Base-by-base conservation (phyloP, 2,329 filamentous ascomycete genomes). In the Colletotrichum acutatum region DNA sequence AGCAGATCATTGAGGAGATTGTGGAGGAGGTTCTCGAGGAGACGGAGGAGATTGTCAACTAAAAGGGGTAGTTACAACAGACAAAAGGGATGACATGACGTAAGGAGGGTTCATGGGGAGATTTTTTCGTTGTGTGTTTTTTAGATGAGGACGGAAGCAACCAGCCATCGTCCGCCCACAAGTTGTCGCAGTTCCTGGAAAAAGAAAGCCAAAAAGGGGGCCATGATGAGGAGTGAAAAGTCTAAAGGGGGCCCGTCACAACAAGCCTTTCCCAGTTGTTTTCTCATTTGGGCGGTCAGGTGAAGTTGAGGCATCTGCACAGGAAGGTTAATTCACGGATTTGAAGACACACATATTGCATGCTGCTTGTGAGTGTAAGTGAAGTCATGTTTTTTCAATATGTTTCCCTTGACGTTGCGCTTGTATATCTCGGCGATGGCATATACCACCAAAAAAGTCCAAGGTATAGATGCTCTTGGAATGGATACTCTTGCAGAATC, bases 1-100 rank as follows among this genome's bases (percentile, higher is more conserved):
- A 94, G 76, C 87, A 90, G 79, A 91, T 97, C 75, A 95, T 98
- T 75, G 97, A 98, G 85, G 94, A 96, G 86, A 93, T 94, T 77
- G 91, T 94, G 76, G 93, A 95, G 84, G 95, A 98, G 86, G 96
- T 92, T 26, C 83, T 92, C 64, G 90, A 95, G 84, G 94, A 98
- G 90, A 93, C 88, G 71, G 97, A 98, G 88, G 97, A 98, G 84
- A 84, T 91, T 77, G 81, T 91, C 65, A 78, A 77, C 70, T 83
- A 57, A 72, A 65, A 42, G 61, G 32, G 12, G 49, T 53, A 49
- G 4, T 9, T 30, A n/a, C n/a, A n/a, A n/a, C n/a, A n/a, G n/a
- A n/a, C n/a, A n/a, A n/a, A n/a, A n/a, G n/a, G n/a, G n/a, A n/a
- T n/a, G n/a, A n/a, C n/a, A n/a, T n/a, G n/a, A n/a, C n/a, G n/a